Evolutionary conservation across 2,329 filamentous ascomycete genomes (phyloP), one percentile per base, ranked within the genome.

Genomic region (Aspergillus candidus): DNA sequence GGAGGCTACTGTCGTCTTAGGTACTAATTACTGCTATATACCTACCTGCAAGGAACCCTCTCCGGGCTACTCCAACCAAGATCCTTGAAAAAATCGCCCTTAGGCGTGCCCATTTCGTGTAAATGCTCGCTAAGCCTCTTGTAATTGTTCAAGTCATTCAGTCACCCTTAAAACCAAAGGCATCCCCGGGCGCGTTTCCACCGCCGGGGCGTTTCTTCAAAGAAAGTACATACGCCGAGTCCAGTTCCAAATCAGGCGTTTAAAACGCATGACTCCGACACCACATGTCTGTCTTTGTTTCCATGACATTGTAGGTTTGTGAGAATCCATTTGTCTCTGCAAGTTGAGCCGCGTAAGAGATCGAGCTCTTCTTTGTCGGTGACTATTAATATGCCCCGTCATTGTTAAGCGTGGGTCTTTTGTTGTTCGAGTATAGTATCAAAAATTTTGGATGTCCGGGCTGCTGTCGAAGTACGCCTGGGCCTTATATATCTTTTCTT

Each of bases 221-320:
- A 45, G 34, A 35, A 35, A 36, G 10, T 13, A 18, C 22, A 32
- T 30, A 12, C 31, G 11, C 32, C 42, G 15, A 12, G 40, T 14
- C 27, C 18, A 11, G 32, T 35, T 46, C 41, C 50, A 35, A 46
- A 58, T 61, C 57, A 59, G 51, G 53, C 57, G 57, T 48, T 46
- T 48, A 49, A 40, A 47, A 46, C 53, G 45, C 49, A 59, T 61
- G 57, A 59, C 58, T 41, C 40, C 45, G 32, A 44, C 22, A 27
- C 46, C 55, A 58, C 51, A 52, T 55, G 52, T 44, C 46, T 36
- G 39, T 51, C 32, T 44, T 53, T 47, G 43, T 51, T 55, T 48
- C 49, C 48, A 35, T 48, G 44, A 37, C 39, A 22, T 35, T 41
- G 36, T 41, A 40, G 11, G 22, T 27, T 27, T 27, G 15, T 4